Evolutionary conservation across 1,284 basidiomycete species (phyloP), one percentile per base, ranked within the genome.

Genomic region (Blastosporella zonata): DNA sequence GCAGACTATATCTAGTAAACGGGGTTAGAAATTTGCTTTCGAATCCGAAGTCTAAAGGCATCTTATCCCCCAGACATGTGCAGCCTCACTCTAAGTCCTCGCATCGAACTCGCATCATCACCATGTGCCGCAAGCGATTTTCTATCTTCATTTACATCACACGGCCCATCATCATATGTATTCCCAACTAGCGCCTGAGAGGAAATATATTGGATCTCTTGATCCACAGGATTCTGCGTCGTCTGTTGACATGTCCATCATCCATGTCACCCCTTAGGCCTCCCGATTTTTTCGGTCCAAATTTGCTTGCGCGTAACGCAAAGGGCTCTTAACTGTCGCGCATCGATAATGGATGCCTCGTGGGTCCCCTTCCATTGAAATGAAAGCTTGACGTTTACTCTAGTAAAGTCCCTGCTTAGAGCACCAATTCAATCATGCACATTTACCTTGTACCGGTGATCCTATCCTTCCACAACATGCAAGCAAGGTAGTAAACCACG

Each of bases 211-310:
- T 21, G 33, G 33, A 21, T 25, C n/a, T 10, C 13, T 28, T 23
- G 33, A 27, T 27, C 31, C 37, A 47, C 38, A 21, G 8, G 3
- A n/a, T 27, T 20, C 12, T 1, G 2, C 25, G 3, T 0, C n/a
- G 21, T 28, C 12, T 9, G 8, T 15, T 36, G 25, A 7, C 13
- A 15, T 12, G 25, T 40, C 21, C 25, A 8, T 29, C 23, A 35
- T 21, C 18, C n/a, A 27, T 9, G 9, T 9, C 5, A 27, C 9
- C 25, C 25, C 29, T 12, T 7, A 43, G 18, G 21, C 21, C 33
- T 31, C 29, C 42, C 36, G 34, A 44, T 39, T 49, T 25, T 25
- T 15, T n/a, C 42, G 41, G 42, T 49, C 13, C 34, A 3, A n/a
- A 17, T 20, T 13, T 33, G 9, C 20, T 17, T 34, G 13, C 15